Evolutionary conservation across 2,329 filamentous ascomycete genomes (phyloP), one percentile per base, ranked within the genome.

Genomic region (Emericellopsis atlantica): DNA sequence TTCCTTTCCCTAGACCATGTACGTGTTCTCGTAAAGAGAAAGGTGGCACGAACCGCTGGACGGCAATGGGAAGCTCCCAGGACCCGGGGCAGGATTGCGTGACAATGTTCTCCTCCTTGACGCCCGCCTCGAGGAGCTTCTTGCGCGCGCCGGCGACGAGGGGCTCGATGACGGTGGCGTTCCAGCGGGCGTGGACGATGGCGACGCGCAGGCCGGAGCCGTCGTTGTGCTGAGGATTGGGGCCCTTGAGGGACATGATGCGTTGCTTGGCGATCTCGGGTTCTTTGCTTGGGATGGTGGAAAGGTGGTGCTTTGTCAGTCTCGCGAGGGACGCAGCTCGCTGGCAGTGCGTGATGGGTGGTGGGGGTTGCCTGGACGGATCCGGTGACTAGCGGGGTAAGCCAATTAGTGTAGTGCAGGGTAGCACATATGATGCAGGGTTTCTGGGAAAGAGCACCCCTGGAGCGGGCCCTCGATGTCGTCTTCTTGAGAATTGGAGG

Each of bases 171-270:
- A 98, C 86, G 49, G 73, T 74, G 49, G 72, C 73, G 68, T 98
- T 98, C 92, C 92, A 98, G 54, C 92, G 81, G 44, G 90, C 90
- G 66, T 96, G 92, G 44, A 98, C 76, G 57, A 98, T 96, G 57
- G 84, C 90, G 58, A 98, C 81, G 57, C 92, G 86, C 48, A 98
- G 76, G 54, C 69, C 70, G 53, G 77, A 77, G 60, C 84, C 83
- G 57, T 81, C 70, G 61, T 77, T 70, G 51, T 72, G 65, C 57
- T 78, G 65, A 41, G 67, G 64, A 48, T 65, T 64, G n/a, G 73
- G 73, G 44, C 71, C 72, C 54, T 77, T 78, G 59, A 71, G 64
- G 44, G 67, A 67, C 60, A 70, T 66, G 45, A 29, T 29, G 26
- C 26, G 26, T 29, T 9, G 26, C 18, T 9, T 29, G 26, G 12